Conservation (phyloP, 306 rosid species). For the Cercis canadensis region DNA sequence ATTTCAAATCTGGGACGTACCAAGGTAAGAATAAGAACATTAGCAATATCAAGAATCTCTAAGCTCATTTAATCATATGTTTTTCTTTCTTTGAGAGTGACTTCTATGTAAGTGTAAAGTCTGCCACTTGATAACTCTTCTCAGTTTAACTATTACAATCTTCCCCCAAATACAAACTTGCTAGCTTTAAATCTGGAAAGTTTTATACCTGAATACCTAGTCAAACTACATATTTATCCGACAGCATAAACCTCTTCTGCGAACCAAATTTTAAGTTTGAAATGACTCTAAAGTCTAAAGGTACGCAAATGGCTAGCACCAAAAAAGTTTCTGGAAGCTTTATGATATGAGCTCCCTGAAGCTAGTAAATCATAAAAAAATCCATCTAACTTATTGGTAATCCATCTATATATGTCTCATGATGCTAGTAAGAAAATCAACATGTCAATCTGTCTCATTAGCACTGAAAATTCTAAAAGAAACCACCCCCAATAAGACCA, state of each 20-base stretch:
- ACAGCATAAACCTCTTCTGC: constrained; percentile 15
- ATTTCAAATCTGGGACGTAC: neutral
- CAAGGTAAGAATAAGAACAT: neutral
- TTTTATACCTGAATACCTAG: constrained; percentile 3
- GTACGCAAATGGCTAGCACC: neutral
- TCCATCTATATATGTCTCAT: constrained; percentile 1
- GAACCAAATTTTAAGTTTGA: constrained; percentile 3
- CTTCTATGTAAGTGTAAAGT: neutral
- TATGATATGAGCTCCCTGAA: neutral
- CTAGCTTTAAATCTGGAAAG: constrained; percentile 17
- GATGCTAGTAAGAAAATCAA: neutral
- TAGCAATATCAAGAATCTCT: constrained; percentile 6
- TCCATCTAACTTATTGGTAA: neutral
- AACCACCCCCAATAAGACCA: constrained; percentile 10
- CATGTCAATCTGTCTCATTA: constrained; percentile 6
- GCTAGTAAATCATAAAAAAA: constrained; percentile 3
- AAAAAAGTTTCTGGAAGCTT: neutral
- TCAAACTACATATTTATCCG: neutral
- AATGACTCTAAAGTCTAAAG: constrained; percentile 12
- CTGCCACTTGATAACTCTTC: neutral
- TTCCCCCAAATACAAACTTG: neutral
- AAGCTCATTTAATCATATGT: neutral
- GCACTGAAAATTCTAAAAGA: constrained; percentile 9
- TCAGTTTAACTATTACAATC: neutral
- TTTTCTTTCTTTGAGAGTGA: neutral